phyloP scores from a whole-genome alignment of 148 eudicot genomes.

The Rheum nobile region DNA sequence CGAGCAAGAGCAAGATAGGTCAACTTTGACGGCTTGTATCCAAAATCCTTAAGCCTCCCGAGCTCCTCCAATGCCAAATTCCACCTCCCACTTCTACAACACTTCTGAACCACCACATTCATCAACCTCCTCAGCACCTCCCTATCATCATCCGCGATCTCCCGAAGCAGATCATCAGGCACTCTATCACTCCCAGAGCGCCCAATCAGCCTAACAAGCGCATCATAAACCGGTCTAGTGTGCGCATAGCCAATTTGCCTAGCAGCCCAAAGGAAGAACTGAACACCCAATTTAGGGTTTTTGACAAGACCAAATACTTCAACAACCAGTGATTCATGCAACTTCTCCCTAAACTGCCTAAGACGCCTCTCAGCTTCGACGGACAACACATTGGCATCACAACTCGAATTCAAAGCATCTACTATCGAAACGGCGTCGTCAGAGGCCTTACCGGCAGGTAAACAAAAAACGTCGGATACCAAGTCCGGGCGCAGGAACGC shows the following conservation, averaged over 20 bases:
- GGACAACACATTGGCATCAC: slow-evolving; percentile 33
- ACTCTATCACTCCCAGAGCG: slow-evolving; percentile 22
- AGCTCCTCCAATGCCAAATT: slow-evolving; percentile 86
- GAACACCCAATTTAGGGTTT: slow-evolving; percentile 53
- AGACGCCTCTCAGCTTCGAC: slow-evolving; percentile 42
- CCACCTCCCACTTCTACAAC: slow-evolving; percentile 65
- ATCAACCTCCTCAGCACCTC: slow-evolving; percentile 58
- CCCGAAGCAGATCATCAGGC: slow-evolving; percentile 34
- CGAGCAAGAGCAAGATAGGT: slow-evolving; percentile 63
- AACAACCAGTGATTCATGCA: slow-evolving; percentile 48
- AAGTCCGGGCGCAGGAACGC: slow-evolving; percentile 23
- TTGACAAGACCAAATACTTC: slow-evolving; percentile 50
- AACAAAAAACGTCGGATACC: slow-evolving; percentile 10
- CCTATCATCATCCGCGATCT: slow-evolving; percentile 53
- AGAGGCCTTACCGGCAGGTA: slow-evolving; percentile 29
- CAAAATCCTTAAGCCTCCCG: slow-evolving; percentile 80
- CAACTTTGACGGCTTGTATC: slow-evolving; percentile 55
- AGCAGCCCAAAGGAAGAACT: slow-evolving; percentile 85
- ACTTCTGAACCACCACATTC: slow-evolving; percentile 55
- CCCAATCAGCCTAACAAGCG: slow-evolving; percentile 48
- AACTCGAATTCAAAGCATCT: slow-evolving; percentile 30
- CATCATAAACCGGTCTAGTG: slow-evolving; percentile 40
- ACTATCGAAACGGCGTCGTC: slow-evolving; percentile 35
- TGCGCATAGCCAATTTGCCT: slow-evolving; percentile 80
- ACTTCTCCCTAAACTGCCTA: slow-evolving; percentile 51